Evolutionary conservation across 179 eudicot species (phyloP).

Genomic region (Spergularia azorica): DNA sequence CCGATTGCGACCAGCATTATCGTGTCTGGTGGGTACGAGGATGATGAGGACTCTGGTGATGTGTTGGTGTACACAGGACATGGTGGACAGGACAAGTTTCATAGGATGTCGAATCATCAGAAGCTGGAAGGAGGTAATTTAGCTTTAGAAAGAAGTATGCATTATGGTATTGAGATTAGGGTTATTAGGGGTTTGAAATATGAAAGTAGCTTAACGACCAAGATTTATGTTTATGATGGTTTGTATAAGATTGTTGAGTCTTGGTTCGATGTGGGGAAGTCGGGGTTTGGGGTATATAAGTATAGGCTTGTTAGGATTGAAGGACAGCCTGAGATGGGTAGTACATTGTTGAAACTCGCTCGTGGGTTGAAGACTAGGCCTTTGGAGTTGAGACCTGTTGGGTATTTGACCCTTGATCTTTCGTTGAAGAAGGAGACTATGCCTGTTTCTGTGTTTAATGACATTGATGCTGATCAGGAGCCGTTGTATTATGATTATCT

Average conservation of each 20-base stretch:
- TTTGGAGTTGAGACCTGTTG: constrained; percentile 57
- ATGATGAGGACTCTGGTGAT: constrained; percentile 84
- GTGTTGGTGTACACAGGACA: constrained; percentile 83
- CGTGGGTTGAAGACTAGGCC: constrained; percentile 49
- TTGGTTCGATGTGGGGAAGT: constrained; percentile 92
- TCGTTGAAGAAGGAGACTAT: constrained; percentile 66
- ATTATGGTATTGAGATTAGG: constrained; percentile 83
- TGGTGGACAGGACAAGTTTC: constrained; percentile 76
- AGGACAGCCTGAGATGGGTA: constrained; percentile 89
- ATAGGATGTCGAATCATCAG: constrained; percentile 66
- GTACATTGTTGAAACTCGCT: constrained; percentile 58
- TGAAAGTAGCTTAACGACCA: constrained; percentile 65
- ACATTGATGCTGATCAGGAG: constrained; percentile 61
- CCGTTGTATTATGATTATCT: constrained; percentile 73
- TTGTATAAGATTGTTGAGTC: constrained; percentile 61
- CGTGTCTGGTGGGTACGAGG: constrained; percentile 92
- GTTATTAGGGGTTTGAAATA: constrained; percentile 83
- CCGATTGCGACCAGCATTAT: constrained; percentile 90
- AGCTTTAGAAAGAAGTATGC: constrained; percentile 89
- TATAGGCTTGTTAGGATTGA: constrained; percentile 69
- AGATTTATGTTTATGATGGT: constrained; percentile 96
- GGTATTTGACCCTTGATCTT: constrained; percentile 71
- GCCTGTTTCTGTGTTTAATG: constrained; percentile 72
- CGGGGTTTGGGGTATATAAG: constrained; percentile 94
- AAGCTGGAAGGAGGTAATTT: constrained; percentile 80